Evolutionary conservation across 1,139 yeast genomes (phyloP).

Genomic region (Chernovozyma aurita): DNA sequence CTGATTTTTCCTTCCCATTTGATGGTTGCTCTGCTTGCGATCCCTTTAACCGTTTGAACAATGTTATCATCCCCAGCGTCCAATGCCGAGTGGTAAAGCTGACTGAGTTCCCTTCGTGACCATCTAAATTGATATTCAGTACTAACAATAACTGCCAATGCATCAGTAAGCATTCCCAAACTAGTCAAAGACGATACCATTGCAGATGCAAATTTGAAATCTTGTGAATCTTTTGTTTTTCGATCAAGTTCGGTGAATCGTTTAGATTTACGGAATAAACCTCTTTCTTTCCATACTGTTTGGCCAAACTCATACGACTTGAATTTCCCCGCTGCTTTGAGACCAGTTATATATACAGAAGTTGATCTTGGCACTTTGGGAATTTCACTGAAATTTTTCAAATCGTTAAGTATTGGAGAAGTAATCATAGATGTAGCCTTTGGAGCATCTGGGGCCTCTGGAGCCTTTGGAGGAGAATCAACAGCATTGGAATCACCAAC

Average conservation of each 20-base stretch:
- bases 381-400: neutral
- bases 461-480: neutral
- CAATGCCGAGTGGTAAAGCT: conserved; percentile 44
- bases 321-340: conserved; percentile 61
- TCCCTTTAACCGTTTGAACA: conserved; percentile 32
- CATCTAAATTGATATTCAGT: conserved; percentile 69
- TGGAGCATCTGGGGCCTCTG: neutral
- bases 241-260: conserved; percentile 39
- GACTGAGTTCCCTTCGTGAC: conserved; percentile 56
- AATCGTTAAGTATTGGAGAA: conserved; percentile 2
- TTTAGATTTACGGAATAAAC: conserved; percentile 56
- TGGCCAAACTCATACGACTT: conserved; percentile 56
- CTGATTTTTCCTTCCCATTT: conserved; percentile 38
- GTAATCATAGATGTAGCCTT: neutral
- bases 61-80: conserved; percentile 45
- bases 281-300: conserved; percentile 73
- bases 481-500: neutral
- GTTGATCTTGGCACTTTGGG: conserved; percentile 42
- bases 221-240: conserved; percentile 43
- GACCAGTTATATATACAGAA: conserved; percentile 55
- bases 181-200: conserved; percentile 55
- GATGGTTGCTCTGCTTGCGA: conserved; percentile 30
- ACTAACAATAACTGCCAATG: conserved; percentile 60
- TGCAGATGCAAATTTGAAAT: conserved; percentile 64
- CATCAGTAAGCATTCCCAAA: conserved; percentile 59